These are phyloP conservation scores for Rutstroemia sp. DNA, from an alignment of 2,329 filamentous ascomycete species.

Conservation along the genomic window DNA sequence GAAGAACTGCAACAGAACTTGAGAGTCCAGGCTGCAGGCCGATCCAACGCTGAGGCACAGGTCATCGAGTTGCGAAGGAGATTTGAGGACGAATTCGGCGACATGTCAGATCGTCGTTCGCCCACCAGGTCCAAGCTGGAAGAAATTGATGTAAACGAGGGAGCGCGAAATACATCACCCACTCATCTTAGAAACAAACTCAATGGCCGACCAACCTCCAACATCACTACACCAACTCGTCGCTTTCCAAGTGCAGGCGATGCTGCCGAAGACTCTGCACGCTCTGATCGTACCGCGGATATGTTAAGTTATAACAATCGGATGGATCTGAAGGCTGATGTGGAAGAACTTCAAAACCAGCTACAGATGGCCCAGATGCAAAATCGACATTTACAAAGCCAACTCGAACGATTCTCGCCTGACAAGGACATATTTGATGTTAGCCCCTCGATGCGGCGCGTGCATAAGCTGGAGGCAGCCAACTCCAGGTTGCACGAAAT, in stretches of 20 bases:
- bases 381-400: constrained; percentile 84
- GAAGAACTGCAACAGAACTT: constrained; percentile 86
- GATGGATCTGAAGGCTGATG: constrained; percentile 83
- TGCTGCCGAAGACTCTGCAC: constrained; percentile 62
- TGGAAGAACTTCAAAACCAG: constrained; percentile 90
- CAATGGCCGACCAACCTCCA: constrained; percentile 56
- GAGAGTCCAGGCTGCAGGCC: constrained; percentile 73
- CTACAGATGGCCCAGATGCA: constrained; percentile 93
- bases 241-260: constrained; percentile 59
- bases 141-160: constrained; percentile 80
- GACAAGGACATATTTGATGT: constrained; percentile 60
- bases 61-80: constrained; percentile 69
- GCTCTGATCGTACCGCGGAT: constrained; percentile 80
- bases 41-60: constrained; percentile 75
- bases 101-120: constrained; percentile 52
- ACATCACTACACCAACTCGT: constrained; percentile 70
- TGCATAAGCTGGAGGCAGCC: constrained; percentile 86
- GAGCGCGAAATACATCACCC: constrained; percentile 66
- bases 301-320: constrained; percentile 77
- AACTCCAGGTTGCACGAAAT: constrained; percentile 89
- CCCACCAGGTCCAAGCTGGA: constrained; percentile 70
- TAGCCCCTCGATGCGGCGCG: constrained; percentile 69
- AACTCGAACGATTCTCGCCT: constrained; percentile 65
- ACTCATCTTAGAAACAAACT: constrained; percentile 54
- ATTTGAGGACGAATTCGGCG: constrained; percentile 63